A percentile compares a stretch with the other conserved stretches of the same genome.
These are phyloP conservation scores for Debaryomycetaceae sp. DNA, from an alignment of 1,139 yeast genomes.

Conservation along the genomic window DNA sequence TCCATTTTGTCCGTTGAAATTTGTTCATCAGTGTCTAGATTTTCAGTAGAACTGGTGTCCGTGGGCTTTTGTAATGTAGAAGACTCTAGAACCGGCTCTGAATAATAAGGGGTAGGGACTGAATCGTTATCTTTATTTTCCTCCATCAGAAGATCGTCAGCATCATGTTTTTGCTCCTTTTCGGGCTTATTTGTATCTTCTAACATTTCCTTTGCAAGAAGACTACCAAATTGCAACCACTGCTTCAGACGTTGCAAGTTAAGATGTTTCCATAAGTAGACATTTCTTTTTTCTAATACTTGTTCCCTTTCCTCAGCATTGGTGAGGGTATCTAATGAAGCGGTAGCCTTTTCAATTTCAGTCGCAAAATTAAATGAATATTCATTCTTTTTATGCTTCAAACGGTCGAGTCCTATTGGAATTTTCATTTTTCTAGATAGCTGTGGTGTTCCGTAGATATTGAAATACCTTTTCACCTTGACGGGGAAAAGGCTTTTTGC, in stretches of 20 bases:
- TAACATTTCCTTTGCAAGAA: constrained; percentile 16
- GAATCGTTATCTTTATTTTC: too few relatives aligned
- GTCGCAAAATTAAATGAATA: constrained; percentile 4
- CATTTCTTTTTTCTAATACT: constrained; percentile 23
- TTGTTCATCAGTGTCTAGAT: neutral
- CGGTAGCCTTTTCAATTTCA: constrained; percentile 10
- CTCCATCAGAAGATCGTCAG: too few relatives aligned
- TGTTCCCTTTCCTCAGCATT: constrained; percentile 9
- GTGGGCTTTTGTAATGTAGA: too few relatives aligned
- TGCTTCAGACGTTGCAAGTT: constrained; percentile 17
- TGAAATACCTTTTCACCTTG: constrained; percentile 38
- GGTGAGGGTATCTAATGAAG: constrained; percentile 9
- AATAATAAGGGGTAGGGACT: too few relatives aligned
- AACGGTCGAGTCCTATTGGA: constrained; percentile 26
- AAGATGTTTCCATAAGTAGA: constrained; percentile 29
- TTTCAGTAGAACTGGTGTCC: too few relatives aligned
- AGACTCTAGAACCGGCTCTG: too few relatives aligned
- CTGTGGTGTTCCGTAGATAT: constrained; percentile 44
- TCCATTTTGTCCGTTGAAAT: neutral
- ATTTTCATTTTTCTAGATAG: constrained; percentile 40
- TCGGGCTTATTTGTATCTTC: constrained; percentile 2
- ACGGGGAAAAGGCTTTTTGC: constrained; percentile 21
- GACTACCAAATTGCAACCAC: constrained; percentile 19
- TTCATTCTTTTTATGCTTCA: constrained; percentile 9
- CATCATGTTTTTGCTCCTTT: constrained; percentile 8